phyloP scores from a whole-genome alignment of 805 yeast genomes.

The Candida sonorensis region DNA sequence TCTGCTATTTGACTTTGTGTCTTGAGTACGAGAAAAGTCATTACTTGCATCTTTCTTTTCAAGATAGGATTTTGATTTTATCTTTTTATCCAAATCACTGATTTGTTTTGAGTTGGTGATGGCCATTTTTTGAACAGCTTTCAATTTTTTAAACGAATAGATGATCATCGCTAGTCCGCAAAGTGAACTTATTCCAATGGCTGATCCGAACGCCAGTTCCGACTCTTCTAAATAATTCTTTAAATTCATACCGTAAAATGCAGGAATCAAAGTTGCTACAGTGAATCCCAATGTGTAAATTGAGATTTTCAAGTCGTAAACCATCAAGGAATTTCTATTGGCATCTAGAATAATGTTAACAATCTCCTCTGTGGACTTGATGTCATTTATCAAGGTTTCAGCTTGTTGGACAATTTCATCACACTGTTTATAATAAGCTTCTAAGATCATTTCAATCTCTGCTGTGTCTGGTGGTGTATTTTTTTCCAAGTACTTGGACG shows the following conservation, averaged over 20 bases:
- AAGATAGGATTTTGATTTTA: conserved; percentile 8
- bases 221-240: conserved; percentile 74
- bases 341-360: conserved; percentile 88
- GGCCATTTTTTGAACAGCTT: conserved; percentile 59
- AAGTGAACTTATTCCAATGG: conserved; percentile 43
- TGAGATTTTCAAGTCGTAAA: conserved; percentile 74
- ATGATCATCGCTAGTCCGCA: conserved; percentile 50
- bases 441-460: conserved; percentile 81
- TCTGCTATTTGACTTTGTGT: too few relatives aligned
- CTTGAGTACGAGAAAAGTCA: too few relatives aligned
- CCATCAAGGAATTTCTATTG: conserved; percentile 83
- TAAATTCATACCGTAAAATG: conserved; percentile 84
- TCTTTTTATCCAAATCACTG: conserved; percentile 21
- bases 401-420: conserved; percentile 92
- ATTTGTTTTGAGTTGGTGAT: conserved; percentile 38
- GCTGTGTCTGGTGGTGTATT: conserved; percentile 40
- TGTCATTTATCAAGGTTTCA: conserved; percentile 74
- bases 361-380: conserved; percentile 86
- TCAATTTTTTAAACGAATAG: conserved; percentile 48
- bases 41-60: conserved; percentile 15
- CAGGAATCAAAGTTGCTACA: conserved; percentile 78
- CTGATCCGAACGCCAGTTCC: conserved; percentile 51
- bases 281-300: conserved; percentile 82
- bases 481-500: conserved; percentile 3
- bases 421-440: conserved; percentile 84